Base-by-base conservation (phyloP, 163 green algal genomes). In the Trebouxia gelatinosa region DNA sequence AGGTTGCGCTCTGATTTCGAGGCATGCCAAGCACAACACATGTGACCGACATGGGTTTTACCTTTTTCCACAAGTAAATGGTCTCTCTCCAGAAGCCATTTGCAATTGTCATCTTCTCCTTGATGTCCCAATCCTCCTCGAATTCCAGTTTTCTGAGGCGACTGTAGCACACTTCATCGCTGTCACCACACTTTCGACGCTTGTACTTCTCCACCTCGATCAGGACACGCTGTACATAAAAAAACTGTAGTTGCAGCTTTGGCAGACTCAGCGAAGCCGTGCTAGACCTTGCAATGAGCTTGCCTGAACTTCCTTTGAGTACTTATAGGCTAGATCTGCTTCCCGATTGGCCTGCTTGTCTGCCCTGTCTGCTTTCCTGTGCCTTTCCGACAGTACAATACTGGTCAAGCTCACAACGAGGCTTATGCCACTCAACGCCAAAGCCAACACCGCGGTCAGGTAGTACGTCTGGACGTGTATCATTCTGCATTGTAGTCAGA, bases 41-140 rank as follows among this genome's bases (percentile, higher is more conserved):
- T n/a, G n/a, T n/a, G n/a, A n/a, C n/a, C n/a, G n/a, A n/a, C n/a
- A n/a, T n/a, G n/a, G n/a, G n/a, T n/a, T n/a, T n/a, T 39, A 67
- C 58, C 7, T 48, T 72, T 19, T 50, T 48, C 64, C 34, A 72
- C 35, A 72, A 35, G 64, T 40, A 72, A 13, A 72, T 50, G 2
- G 37, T 50, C 51, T 72, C 64, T 0, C 64, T 34, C 64, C 64
- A 72, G 34, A 72, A 72, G 34, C 64, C 64, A 72, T 72, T 48
- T 7, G 26, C 35, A 29, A 72, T 31, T 1, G 35, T 48, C 34
- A 72, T 48, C 21, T 54, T 48, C 35, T 50, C 17, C 35, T 50
- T 72, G 16, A 72, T 48, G 13, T 54, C 64, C 64, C 64, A 72
- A 9, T 72, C 64, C 64, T 72, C 64, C 29, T 72, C 64, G 51